A percentile compares a stretch with the other conserved stretches of the same genome.
phyloP scores from a whole-genome alignment of 495 filamentous ascomycete genomes.

The Penicillium paxilli region DNA sequence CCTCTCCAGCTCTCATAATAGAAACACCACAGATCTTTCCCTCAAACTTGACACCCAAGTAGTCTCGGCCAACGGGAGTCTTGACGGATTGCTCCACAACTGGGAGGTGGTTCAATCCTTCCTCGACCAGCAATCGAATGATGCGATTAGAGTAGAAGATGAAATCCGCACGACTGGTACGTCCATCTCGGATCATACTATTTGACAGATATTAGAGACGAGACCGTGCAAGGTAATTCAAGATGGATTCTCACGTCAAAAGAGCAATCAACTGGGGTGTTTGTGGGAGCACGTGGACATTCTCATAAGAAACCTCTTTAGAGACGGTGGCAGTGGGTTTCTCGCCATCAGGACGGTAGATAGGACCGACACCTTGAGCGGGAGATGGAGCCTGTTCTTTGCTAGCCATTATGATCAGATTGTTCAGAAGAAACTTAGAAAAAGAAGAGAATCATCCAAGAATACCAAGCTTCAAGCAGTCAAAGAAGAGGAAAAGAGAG shows the following conservation, averaged over 20 bases:
- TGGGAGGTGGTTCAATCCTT: conserved; percentile 94
- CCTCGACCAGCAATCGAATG: conserved; percentile 95
- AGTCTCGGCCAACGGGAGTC: conserved; percentile 86
- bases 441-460: too few relatives aligned
- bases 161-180: conserved; percentile 89
- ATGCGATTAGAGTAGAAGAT: conserved; percentile 99
- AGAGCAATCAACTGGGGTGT: conserved; percentile 96
- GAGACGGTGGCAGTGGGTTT: conserved; percentile 92
- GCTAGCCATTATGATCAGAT: conserved; percentile 20
- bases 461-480: background rate
- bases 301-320: conserved; percentile 74
- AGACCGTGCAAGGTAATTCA: background rate
- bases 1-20: conserved; percentile 97
- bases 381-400: conserved; percentile 50
- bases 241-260: conserved; percentile 72
- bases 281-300: conserved; percentile 87
- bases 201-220: conserved; percentile 23
- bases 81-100: conserved; percentile 84
- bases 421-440: background rate
- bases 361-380: conserved; percentile 72
- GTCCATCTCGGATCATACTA: conserved; percentile 92
- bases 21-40: conserved; percentile 98
- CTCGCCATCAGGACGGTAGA: conserved; percentile 72
- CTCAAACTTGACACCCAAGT: conserved; percentile 90
- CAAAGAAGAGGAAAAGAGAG: background rate